A percentile compares a stretch with the other conserved stretches of the same genome.
Evolutionary conservation across 2,329 filamentous ascomycete genomes (phyloP).

Genomic region (Pseudonectria foliicola): DNA sequence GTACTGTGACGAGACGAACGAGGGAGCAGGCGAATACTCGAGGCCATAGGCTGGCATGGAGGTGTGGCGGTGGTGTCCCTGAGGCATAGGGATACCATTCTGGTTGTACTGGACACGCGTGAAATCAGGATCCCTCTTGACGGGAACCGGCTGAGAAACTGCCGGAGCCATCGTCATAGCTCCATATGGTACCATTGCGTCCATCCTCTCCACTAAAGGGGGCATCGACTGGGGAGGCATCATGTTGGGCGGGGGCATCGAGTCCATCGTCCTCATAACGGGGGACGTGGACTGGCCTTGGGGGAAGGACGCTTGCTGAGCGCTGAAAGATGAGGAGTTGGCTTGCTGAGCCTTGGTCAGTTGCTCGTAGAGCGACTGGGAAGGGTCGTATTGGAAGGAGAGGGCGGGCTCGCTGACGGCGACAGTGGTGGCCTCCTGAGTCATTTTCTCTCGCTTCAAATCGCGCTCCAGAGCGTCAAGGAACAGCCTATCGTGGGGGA

Average conservation of each 20-base stretch:
- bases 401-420: conserved; percentile 94
- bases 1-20: conserved; percentile 96
- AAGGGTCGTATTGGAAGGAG: conserved; percentile 98
- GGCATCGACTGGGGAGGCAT: conserved; percentile 50
- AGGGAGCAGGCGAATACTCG: conserved; percentile 96
- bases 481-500: conserved; percentile 94
- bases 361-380: conserved; percentile 97
- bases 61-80: conserved; percentile 83
- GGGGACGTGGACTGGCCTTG: conserved; percentile 82
- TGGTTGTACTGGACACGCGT: conserved; percentile 81
- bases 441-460: conserved; percentile 98
- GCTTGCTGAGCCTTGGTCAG: conserved; percentile 98
- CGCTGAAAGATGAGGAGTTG: conserved; percentile 93
- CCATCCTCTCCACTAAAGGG: conserved; percentile 57
- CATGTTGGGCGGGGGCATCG: conserved; percentile 88
- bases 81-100: conserved; percentile 76
- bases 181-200: conserved; percentile 64
- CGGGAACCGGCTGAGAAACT: conserved; percentile 58
- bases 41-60: conserved; percentile 96
- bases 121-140: conserved; percentile 88
- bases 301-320: conserved; percentile 61
- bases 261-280: conserved; percentile 82
- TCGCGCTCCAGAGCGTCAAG: conserved; percentile 95
- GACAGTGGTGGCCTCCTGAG: conserved; percentile 92
- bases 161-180: conserved; percentile 62